A percentile compares a stretch with the other conserved stretches of the same genome.
Evolutionary conservation across 2,329 filamentous ascomycete genomes (phyloP).

Genomic region (Alternaria longipes): DNA sequence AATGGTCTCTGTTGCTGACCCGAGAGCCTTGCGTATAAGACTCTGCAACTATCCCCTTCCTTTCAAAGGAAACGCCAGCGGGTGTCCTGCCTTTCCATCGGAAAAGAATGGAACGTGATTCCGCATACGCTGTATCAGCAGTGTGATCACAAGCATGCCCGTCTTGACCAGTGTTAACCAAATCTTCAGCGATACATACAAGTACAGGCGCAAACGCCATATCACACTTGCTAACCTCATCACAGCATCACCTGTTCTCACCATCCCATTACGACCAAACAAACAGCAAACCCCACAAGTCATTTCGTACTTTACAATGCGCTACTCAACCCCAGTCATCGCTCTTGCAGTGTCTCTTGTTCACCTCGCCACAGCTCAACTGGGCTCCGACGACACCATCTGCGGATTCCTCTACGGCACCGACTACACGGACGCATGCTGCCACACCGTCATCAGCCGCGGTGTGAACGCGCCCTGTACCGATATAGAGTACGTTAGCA

Average conservation of each 20-base stretch:
- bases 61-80: too few relatives aligned
- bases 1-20: too few relatives aligned
- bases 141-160: accelerated
- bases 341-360: background rate
- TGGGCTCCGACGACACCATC: background rate
- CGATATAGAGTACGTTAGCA: background rate
- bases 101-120: accelerated
- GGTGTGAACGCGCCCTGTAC: too few relatives aligned
- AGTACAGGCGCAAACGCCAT: background rate
- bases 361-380: background rate
- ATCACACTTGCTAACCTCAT: background rate
- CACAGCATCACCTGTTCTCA: background rate
- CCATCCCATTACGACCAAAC: too few relatives aligned
- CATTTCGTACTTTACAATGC: background rate
- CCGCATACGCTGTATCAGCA: too few relatives aligned
- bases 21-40: too few relatives aligned
- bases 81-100: too few relatives aligned
- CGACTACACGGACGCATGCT: background rate
- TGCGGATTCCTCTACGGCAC: background rate
- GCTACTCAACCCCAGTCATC: background rate
- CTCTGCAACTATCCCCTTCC: too few relatives aligned
- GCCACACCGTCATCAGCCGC: too few relatives aligned
- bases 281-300: too few relatives aligned
- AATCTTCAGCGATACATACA: background rate
- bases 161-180: too few relatives aligned